Evolutionary conservation across 306 rosid species (phyloP).

Genomic region (Chamaecrista fasciculata): DNA sequence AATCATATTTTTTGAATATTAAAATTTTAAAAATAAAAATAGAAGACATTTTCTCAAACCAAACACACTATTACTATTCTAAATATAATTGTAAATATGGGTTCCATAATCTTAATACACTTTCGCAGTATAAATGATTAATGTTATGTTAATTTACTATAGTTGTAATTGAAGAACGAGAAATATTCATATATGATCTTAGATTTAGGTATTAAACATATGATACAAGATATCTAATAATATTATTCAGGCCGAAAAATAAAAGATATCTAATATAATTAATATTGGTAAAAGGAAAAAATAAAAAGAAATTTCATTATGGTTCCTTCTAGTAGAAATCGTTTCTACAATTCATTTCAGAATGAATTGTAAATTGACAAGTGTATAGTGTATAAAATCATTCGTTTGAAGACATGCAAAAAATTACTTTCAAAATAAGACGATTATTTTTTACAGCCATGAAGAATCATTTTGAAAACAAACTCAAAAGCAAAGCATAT

Average conservation of each 20-base stretch:
- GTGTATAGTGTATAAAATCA: neutral
- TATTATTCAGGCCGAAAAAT: too few relatives aligned
- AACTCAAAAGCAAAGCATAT: neutral
- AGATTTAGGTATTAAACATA: neutral
- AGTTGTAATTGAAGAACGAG: neutral
- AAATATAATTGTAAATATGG: neutral
- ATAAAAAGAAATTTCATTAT: neutral
- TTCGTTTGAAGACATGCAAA: neutral
- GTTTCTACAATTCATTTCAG: neutral
- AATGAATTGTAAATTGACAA: neutral
- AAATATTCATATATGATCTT: conserved; percentile 20
- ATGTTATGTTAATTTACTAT: conserved; percentile 7
- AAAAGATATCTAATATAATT: neutral
- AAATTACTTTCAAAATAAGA: neutral
- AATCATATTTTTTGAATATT: too few relatives aligned
- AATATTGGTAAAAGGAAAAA: neutral
- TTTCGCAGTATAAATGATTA: neutral
- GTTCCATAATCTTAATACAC: conserved; percentile 6
- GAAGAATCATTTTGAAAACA: neutral
- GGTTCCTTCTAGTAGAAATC: neutral
- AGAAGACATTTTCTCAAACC: too few relatives aligned
- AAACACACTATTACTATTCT: too few relatives aligned
- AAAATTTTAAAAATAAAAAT: too few relatives aligned
- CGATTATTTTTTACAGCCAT: too few relatives aligned
- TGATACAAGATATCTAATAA: neutral